Percentiles rank a stretch among this genome's conserved stretches.
These are phyloP conservation scores for Leishmania tropica DNA, from an alignment of 208 protist species.

Conservation along the genomic window DNA sequence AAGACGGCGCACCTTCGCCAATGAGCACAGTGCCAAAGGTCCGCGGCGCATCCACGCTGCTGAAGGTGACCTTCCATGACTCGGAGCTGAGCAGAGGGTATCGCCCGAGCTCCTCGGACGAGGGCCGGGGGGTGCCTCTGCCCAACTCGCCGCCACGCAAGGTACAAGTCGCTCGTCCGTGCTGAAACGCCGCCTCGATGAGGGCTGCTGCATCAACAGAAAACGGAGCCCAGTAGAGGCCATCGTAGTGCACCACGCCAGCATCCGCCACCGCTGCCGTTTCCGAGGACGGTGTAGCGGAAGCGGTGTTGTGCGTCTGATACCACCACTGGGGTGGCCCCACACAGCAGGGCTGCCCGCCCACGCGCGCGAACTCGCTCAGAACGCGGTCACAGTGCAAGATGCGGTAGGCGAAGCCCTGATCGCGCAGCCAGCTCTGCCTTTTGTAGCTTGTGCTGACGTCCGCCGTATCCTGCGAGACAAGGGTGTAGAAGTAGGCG, in stretches of 20 bases:
- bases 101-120: conserved; percentile 16
- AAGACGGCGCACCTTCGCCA: conserved; percentile 28
- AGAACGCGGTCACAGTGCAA: conserved; percentile 65
- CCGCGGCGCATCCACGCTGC: conserved; percentile 69
- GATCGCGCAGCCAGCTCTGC: conserved; percentile 99
- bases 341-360: conserved; percentile 73
- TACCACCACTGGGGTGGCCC: conserved; percentile 89
- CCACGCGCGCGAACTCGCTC: conserved; percentile 39
- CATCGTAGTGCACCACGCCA: conserved; percentile 23
- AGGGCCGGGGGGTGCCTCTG: conserved; percentile 34
- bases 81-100: conserved; percentile 33
- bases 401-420: conserved; percentile 92
- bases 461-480: conserved; percentile 97
- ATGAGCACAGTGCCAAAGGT: conserved; percentile 82
- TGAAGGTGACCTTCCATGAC: conserved; percentile 71
- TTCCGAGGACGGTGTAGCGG: not conserved
- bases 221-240: conserved; percentile 63
- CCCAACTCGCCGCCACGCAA: conserved; percentile 42
- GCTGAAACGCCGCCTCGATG: conserved; percentile 64
- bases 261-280: not conserved
- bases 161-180: conserved; percentile 44
- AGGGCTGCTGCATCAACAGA: conserved; percentile 40
- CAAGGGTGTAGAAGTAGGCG: conserved; percentile 99
- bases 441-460: conserved; percentile 95
- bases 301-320: conserved; percentile 19